These are phyloP conservation scores for Takakia lepidozioides DNA, from an alignment of 225 moss, liverwort and hornwort genomes.

Conservation along the genomic window DNA sequence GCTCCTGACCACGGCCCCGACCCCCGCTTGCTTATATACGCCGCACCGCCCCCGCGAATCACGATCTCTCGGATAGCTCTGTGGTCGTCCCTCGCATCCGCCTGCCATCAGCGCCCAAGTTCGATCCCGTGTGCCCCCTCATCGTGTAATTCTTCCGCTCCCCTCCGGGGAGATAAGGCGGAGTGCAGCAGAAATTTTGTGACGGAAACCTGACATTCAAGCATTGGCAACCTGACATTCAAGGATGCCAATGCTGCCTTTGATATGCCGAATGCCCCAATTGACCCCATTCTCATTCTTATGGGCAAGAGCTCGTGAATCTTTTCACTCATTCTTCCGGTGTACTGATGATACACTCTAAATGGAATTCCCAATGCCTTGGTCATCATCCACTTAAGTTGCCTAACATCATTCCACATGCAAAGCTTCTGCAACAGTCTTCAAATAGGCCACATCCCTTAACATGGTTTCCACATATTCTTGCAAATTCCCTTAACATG, in stretches of 20 bases:
- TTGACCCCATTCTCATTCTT: not conserved
- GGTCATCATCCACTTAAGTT: not conserved
- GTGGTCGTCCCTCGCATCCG: too few species aligned
- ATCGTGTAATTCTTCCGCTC: too few species aligned
- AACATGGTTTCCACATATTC: constrained; percentile 1
- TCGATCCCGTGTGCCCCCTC: too few species aligned
- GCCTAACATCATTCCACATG: not conserved
- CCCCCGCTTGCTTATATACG: too few species aligned
- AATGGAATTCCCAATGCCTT: not conserved
- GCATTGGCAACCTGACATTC: not conserved
- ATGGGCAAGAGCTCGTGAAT: not conserved
- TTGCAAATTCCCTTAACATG: not conserved
- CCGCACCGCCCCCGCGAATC: too few species aligned
- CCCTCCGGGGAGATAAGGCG: not conserved
- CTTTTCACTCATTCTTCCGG: not conserved
- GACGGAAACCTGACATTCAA: not conserved
- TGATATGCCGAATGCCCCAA: not conserved
- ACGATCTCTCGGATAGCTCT: too few species aligned
- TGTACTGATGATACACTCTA: not conserved
- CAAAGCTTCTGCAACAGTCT: not conserved
- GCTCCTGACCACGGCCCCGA: too few species aligned
- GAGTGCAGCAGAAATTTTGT: not conserved
- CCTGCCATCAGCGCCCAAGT: too few species aligned
- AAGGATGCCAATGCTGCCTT: not conserved
- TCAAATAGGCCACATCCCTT: not conserved